phyloP scores from a whole-genome alignment of 2,329 filamentous ascomycete species.

The Aspergillus sp. region DNA sequence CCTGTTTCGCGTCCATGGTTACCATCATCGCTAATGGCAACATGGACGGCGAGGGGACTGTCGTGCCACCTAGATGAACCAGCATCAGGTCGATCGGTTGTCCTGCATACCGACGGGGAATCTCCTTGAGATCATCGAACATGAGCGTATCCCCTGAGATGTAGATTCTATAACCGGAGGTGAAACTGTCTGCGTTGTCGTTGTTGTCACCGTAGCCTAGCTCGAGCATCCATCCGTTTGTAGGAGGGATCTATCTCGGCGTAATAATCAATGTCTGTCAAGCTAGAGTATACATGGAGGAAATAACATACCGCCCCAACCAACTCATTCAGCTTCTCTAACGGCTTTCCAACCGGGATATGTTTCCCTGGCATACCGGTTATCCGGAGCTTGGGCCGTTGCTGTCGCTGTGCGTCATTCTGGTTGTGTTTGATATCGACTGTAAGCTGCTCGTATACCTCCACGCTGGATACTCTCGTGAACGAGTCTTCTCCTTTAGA shows the following conservation, averaged over 20 bases:
- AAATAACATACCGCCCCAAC: constrained; percentile 44
- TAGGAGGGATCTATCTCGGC: constrained; percentile 56
- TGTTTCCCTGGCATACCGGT: constrained; percentile 68
- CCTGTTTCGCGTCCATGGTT: constrained; percentile 69
- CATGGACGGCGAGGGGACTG: constrained; percentile 60
- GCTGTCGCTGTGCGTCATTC: constrained; percentile 15
- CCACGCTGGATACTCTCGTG: constrained; percentile 56
- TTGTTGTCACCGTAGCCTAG: constrained; percentile 50
- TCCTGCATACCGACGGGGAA: constrained; percentile 57
- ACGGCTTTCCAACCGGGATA: constrained; percentile 49
- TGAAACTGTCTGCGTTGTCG: constrained; percentile 31
- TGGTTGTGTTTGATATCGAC: constrained; percentile 40
- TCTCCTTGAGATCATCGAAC: constrained; percentile 63
- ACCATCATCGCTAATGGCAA: constrained; percentile 69
- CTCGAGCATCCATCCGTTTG: constrained; percentile 68
- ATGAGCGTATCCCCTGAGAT: constrained; percentile 68
- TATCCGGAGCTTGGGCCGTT: constrained; percentile 54
- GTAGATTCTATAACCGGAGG: constrained; percentile 62
- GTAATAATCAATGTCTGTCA: background rate
- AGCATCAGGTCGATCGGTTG: constrained; percentile 67
- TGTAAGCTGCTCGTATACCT: constrained; percentile 57
- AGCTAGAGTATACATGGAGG: constrained; percentile 9
- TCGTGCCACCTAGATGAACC: constrained; percentile 66
- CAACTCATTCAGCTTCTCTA: constrained; percentile 49
- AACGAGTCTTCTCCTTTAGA: constrained; percentile 54